Evolutionary conservation across 2,329 filamentous ascomycete species (phyloP).

Genomic region (Mycogone perniciosa): DNA sequence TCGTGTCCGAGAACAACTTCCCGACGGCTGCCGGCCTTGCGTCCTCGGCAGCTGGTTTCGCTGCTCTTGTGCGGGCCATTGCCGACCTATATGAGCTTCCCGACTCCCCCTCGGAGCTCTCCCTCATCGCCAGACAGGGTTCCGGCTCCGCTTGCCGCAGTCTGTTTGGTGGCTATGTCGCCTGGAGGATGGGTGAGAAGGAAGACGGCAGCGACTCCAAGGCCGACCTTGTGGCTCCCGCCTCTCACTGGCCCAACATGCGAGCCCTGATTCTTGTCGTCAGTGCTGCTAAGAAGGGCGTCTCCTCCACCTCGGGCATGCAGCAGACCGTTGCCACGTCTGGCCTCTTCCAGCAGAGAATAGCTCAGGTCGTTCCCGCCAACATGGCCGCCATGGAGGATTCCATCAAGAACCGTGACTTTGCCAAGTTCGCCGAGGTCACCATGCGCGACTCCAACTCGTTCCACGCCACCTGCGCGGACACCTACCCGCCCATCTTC

Average conservation of each 20-base stretch:
- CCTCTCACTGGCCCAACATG: conserved; percentile 93
- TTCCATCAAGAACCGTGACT: conserved; percentile 72
- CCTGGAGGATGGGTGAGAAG: conserved; percentile 75
- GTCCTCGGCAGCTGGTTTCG: conserved; percentile 63
- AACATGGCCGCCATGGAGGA: conserved; percentile 82
- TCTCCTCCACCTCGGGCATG: conserved; percentile 90
- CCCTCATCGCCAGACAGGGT: conserved; percentile 83
- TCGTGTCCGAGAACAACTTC: conserved; percentile 98
- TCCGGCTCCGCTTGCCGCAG: conserved; percentile 92
- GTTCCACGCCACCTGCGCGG: conserved; percentile 91
- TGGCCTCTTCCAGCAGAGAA: conserved; percentile 74
- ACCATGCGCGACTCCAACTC: conserved; percentile 97
- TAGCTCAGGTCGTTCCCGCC: conserved; percentile 68
- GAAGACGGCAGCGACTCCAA: conserved; percentile 79
- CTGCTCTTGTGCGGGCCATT: conserved; percentile 72
- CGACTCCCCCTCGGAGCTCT: conserved; percentile 74
- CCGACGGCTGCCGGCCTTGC: conserved; percentile 90
- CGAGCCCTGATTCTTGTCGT: conserved; percentile 85
- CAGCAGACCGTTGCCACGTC: conserved; percentile 92
- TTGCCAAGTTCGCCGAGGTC: conserved; percentile 77
- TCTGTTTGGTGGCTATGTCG: conserved; percentile 91
- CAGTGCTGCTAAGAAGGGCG: conserved; percentile 90
- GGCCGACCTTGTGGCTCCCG: conserved; percentile 82
- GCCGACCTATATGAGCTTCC: conserved; percentile 87
- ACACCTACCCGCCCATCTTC: conserved; percentile 96